Evolutionary conservation across 2,329 filamentous ascomycete genomes (phyloP), one percentile per base, ranked within the genome.

Genomic region (Alternaria incomplexa): DNA sequence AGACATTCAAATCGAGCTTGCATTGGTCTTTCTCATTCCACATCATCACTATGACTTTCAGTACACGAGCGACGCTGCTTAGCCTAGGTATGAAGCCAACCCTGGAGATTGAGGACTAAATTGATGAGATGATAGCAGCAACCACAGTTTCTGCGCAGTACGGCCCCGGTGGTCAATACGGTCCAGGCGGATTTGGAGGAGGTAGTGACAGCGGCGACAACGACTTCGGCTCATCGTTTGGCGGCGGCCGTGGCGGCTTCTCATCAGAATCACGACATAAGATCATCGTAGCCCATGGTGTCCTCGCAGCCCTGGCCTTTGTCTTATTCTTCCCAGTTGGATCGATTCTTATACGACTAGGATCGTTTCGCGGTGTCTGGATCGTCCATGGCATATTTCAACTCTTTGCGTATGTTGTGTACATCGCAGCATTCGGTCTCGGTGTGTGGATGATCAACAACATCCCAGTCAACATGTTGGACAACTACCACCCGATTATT

Each of bases 401-500:
- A 65, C 61, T 84, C 17, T 73, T 86, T 58, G 81, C 82, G 10
- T 81, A 86, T 54, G 64, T 81, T 10, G 61, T 87, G 25, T 83
- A 80, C 59, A 81, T 85, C 53, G 82, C 80, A 1, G 86, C 84
- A 0, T 80, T 86, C 28, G 85, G 82, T 1, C 66, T 87, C 1
- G 86, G 86, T 1, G 74, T 88, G 54, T 83, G 81, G 51, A 74
- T 88, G 30, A 84, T 83, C 7, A 78, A 74, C n/a, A 70, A 70
- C 25, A 65, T 73, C 1, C 74, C 71, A 8, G 56, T 70, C 20
- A 69, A 65, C 26, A 54, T 77, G 10, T 57, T 74, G 8, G 52
- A 67, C 81, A 45, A 77, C 54, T 82, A 84, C 52, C 86, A 88
- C 65, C 80, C 84, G 1, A 81, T 87, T 63, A 85, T 88, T 50